Evolutionary conservation across 2,329 filamentous ascomycete genomes (phyloP).

Genomic region (Ophiostoma triangulosporum): DNA sequence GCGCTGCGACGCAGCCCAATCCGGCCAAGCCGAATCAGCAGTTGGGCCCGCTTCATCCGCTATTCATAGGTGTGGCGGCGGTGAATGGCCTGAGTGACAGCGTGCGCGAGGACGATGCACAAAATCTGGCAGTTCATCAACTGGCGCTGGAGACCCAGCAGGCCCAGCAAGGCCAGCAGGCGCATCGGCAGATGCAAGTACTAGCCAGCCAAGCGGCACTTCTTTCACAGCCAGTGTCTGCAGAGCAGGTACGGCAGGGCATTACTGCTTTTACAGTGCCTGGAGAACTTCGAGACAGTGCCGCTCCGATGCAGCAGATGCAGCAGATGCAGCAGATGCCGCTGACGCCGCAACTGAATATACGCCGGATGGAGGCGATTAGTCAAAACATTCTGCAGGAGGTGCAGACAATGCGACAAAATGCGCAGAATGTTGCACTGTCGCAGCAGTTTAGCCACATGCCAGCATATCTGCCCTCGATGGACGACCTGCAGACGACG

Average conservation of each 20-base stretch:
- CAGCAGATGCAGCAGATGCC: not conserved
- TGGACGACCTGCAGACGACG: not conserved
- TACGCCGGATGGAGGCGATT: too few species aligned
- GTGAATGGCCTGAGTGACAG: too few species aligned
- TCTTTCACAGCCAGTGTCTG: not conserved
- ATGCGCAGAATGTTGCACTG: not conserved
- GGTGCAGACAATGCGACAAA: not conserved
- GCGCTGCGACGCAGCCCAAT: not conserved
- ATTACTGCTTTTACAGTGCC: not conserved
- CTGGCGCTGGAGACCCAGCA: not conserved
- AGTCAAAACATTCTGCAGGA: too few species aligned
- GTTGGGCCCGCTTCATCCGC: too few species aligned
- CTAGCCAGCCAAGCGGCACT: not conserved
- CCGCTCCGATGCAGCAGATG: not conserved
- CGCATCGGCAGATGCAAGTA: not conserved
- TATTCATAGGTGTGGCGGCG: too few species aligned
- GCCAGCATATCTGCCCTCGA: not conserved
- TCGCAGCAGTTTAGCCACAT: not conserved
- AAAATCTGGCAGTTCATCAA: not conserved
- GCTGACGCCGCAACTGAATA: too few species aligned
- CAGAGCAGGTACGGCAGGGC: not conserved
- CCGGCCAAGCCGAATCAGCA: not conserved
- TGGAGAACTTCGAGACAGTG: not conserved
- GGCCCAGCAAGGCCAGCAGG: not conserved
- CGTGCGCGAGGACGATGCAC: too few species aligned